These are phyloP conservation scores for Lumnitzera littorea DNA, from an alignment of 345 rosid genomes.

Conservation along the genomic window DNA sequence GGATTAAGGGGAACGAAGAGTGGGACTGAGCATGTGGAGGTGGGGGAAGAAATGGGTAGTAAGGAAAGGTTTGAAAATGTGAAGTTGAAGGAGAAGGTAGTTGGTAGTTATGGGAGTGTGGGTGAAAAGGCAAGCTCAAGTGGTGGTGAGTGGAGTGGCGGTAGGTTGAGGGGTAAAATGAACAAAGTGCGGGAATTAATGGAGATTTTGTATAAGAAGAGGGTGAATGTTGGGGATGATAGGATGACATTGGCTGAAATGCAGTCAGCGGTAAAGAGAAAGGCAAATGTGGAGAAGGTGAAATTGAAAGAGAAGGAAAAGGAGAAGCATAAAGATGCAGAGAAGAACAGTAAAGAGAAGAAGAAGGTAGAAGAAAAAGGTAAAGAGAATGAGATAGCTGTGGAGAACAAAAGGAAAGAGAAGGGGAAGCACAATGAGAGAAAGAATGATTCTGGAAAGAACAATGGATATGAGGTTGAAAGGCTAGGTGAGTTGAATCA, in stretches of 20 bases:
- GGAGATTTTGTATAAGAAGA: constrained; percentile 16
- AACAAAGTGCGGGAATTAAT: constrained; percentile 26
- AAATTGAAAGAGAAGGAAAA: constrained; percentile 25
- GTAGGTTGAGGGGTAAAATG: constrained; percentile 33
- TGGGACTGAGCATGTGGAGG: constrained; percentile 8
- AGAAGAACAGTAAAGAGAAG: constrained; percentile 16
- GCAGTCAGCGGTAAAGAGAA: constrained; percentile 44
- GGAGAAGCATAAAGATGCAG: constrained; percentile 13
- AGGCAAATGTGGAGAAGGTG: constrained; percentile 18
- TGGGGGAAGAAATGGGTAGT: constrained; percentile 16
- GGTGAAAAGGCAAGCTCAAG: not conserved
- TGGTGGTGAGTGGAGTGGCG: constrained; percentile 24
- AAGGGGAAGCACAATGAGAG: constrained; percentile 4
- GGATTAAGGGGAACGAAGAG: constrained; percentile 17
- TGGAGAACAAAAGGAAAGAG: not conserved
- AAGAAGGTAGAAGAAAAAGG: constrained; percentile 6
- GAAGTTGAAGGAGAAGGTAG: constrained; percentile 19
- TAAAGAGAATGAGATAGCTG: not conserved
- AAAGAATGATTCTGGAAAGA: constrained; percentile 13
- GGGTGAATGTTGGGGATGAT: constrained; percentile 34
- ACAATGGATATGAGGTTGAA: constrained; percentile 9
- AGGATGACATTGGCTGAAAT: constrained; percentile 74
- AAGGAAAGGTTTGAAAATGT: constrained; percentile 10
- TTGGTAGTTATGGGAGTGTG: constrained; percentile 8
- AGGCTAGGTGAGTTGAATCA: not conserved